Conservation (phyloP, 495 filamentous ascomycete species). For the Penicillium tannophilum region DNA sequence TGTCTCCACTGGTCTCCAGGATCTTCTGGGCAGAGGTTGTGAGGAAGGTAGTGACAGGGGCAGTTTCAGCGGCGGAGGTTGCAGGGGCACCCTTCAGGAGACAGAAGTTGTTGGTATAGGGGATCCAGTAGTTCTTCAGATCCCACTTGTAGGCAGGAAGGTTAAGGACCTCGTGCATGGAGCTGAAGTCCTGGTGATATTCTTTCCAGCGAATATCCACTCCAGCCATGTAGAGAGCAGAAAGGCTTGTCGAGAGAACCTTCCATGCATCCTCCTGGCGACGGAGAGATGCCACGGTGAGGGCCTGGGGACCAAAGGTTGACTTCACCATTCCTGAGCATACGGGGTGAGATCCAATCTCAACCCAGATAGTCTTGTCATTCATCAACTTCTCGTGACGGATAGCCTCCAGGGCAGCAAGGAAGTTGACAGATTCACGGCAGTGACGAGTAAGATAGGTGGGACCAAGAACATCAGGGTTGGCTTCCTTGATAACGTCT, state of each 20-base stretch:
- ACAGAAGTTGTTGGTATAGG: slow-evolving; percentile 64
- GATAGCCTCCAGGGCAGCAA: slow-evolving; percentile 61
- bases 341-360: slow-evolving; percentile 71
- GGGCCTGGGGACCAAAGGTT: slow-evolving; percentile 58
- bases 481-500: slow-evolving; percentile 55
- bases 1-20: slow-evolving; percentile 57
- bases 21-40: slow-evolving; percentile 51
- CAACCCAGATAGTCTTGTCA: slow-evolving; percentile 54
- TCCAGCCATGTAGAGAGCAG: slow-evolving; percentile 64
- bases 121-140: slow-evolving; percentile 81
- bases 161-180: slow-evolving; percentile 60
- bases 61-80: slow-evolving; percentile 24
- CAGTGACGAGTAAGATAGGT: slow-evolving; percentile 68
- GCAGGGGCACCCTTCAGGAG: slow-evolving; percentile 47
- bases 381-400: slow-evolving; percentile 45
- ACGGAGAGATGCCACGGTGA: slow-evolving; percentile 61
- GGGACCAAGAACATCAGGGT: slow-evolving; percentile 53
- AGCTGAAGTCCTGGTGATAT: slow-evolving; percentile 71
- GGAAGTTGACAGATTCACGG: slow-evolving; percentile 74
- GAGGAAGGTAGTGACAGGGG: slow-evolving; percentile 40
- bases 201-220: slow-evolving; percentile 75
- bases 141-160: slow-evolving; percentile 80
- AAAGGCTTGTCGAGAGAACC: slow-evolving; percentile 60
- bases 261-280: slow-evolving; percentile 63
- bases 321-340: slow-evolving; percentile 70